Percentiles rank a stretch among this genome's conserved stretches.
phyloP scores from a whole-genome alignment of 2,329 filamentous ascomycete genomes.

The Thielaviopsis punctulata region DNA sequence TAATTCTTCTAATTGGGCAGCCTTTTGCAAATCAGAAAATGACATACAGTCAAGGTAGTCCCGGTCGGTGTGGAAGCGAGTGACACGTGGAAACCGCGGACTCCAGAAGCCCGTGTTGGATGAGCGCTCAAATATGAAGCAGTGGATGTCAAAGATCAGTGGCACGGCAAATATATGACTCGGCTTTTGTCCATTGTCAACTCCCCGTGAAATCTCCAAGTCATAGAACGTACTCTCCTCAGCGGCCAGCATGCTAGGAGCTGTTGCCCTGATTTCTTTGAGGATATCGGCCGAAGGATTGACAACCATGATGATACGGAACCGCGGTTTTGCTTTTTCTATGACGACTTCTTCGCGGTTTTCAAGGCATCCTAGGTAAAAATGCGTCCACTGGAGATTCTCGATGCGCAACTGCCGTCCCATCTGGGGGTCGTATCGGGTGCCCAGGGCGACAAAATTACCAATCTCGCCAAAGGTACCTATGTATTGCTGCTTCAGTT shows the following conservation, averaged over 20 bases:
- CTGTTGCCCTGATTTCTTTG: constrained; percentile 30
- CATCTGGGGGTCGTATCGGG: constrained; percentile 47
- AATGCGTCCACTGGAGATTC: constrained; percentile 57
- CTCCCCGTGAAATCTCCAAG: constrained; percentile 29
- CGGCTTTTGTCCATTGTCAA: constrained; percentile 26
- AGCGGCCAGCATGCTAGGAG: constrained; percentile 23
- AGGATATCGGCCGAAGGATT: constrained; percentile 36
- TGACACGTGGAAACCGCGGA: constrained; percentile 57
- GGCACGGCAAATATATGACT: constrained; percentile 48
- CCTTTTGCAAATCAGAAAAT: constrained; percentile 50
- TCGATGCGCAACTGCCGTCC: constrained; percentile 37
- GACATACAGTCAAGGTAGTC: constrained; percentile 50
- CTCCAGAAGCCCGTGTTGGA: constrained; percentile 54
- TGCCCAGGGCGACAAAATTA: constrained; percentile 68
- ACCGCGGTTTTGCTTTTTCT: constrained; percentile 36
- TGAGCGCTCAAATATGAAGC: constrained; percentile 61
- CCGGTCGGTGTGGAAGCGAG: constrained; percentile 64
- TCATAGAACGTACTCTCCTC: constrained; percentile 24
- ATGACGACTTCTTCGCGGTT: constrained; percentile 45
- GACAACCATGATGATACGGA: constrained; percentile 49
- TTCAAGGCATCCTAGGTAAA: constrained; percentile 58
- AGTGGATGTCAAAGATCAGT: constrained; percentile 63
- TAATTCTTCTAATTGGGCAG: constrained; percentile 39
- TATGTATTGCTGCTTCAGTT: constrained; percentile 77
- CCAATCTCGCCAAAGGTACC: constrained; percentile 62